Conservation (phyloP, 2,329 filamentous ascomycete genomes). For the Boeremia exigua region DNA sequence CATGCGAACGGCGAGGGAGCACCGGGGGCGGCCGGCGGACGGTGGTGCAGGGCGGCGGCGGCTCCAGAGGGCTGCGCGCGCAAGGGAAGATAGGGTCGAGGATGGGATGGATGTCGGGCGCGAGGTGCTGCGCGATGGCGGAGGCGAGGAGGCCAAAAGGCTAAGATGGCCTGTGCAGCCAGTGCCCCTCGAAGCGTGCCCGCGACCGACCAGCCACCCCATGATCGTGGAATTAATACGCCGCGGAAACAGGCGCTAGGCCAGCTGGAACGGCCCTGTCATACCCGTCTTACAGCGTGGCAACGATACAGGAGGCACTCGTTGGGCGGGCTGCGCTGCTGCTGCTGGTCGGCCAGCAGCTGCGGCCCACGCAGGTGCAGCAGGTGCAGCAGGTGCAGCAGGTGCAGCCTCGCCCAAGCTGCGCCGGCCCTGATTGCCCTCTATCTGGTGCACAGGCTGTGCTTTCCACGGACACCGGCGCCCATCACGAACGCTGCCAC, state of each 20-base stretch:
- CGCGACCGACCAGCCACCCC: conserved; percentile 8
- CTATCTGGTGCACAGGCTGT: too few relatives aligned
- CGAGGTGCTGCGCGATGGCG: conserved; percentile 24
- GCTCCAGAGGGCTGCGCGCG: conserved; percentile 21
- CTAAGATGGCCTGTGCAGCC: background rate
- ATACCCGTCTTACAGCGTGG: conserved; percentile 7
- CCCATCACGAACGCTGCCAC: background rate
- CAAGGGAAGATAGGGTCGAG: conserved; percentile 33
- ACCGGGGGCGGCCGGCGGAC: conserved; percentile 33
- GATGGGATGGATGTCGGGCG: conserved; percentile 32
- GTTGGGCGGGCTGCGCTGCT: too few relatives aligned
- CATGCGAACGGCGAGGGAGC: conserved; percentile 30
- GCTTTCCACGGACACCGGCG: background rate
- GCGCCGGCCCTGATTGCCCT: too few relatives aligned
- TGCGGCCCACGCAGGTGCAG: background rate
- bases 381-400: background rate
- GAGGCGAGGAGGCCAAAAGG: conserved; percentile 11
- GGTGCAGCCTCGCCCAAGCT: too few relatives aligned
- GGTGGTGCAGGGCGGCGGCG: conserved; percentile 12
- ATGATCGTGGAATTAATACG: conserved; percentile 11
- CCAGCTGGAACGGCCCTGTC: background rate
- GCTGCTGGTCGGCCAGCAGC: too few relatives aligned
- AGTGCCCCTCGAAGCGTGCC: conserved; percentile 9
- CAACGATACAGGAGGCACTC: background rate
- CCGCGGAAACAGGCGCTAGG: conserved; percentile 12